Evolutionary conservation across 176 grass and related monocot species (phyloP).

Genomic region (Raddia guianensis): DNA sequence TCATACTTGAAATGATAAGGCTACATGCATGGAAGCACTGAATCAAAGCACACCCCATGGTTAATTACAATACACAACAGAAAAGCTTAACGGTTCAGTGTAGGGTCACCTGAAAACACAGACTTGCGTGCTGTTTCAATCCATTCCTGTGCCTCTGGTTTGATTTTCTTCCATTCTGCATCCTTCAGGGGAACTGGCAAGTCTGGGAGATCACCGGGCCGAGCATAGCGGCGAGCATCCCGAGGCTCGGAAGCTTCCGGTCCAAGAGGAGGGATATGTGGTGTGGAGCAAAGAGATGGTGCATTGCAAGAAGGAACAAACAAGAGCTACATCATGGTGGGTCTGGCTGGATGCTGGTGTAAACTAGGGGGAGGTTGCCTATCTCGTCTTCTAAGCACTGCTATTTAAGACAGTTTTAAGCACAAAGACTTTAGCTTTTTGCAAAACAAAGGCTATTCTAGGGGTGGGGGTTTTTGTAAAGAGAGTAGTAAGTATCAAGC

Average conservation of each 20-base stretch:
- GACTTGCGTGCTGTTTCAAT: not conserved
- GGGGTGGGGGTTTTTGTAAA: slow-evolving; percentile 45
- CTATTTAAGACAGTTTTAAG: slow-evolving; percentile 73
- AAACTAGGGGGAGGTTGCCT: slow-evolving; percentile 54
- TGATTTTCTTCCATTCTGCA: not conserved
- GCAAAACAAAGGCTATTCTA: slow-evolving; percentile 58
- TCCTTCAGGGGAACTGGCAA: slow-evolving; percentile 64
- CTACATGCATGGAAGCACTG: slow-evolving; percentile 38
- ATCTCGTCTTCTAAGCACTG: slow-evolving; percentile 63
- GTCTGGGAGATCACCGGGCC: slow-evolving; percentile 61
- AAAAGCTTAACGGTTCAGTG: slow-evolving; percentile 37
- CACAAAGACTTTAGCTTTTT: slow-evolving; percentile 57
- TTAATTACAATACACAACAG: slow-evolving; percentile 33
- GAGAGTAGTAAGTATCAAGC: slow-evolving; percentile 45
- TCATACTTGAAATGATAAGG: slow-evolving; percentile 39
- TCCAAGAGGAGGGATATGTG: not conserved
- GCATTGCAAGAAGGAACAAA: slow-evolving; percentile 47
- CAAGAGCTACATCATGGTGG: slow-evolving; percentile 47
- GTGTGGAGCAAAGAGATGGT: slow-evolving; percentile 34
- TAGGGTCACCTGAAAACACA: slow-evolving; percentile 46
- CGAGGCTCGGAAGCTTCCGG: slow-evolving; percentile 37
- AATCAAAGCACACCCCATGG: slow-evolving; percentile 34
- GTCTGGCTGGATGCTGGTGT: slow-evolving; percentile 57
- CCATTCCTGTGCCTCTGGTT: slow-evolving; percentile 6
- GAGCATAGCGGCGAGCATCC: slow-evolving; percentile 32